These are phyloP conservation scores for Biscogniauxia marginata DNA, from an alignment of 2,329 filamentous ascomycete genomes.

Conservation along the genomic window DNA sequence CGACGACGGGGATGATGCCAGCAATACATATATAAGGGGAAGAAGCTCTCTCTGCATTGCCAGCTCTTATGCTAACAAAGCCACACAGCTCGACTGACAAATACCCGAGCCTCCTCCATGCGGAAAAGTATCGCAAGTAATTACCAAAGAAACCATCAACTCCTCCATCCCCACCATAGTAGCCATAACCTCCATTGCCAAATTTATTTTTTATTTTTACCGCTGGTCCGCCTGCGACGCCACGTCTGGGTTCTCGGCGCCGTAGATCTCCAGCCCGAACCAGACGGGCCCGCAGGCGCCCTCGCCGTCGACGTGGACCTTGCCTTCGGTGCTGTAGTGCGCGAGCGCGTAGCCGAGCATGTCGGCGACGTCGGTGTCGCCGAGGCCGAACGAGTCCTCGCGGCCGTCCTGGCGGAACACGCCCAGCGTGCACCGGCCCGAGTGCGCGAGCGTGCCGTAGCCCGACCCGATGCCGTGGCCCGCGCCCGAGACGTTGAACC, in stretches of 20 bases:
- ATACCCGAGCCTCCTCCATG: no score
- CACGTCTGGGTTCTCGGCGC: not conserved
- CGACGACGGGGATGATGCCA: no score
- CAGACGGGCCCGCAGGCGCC: not conserved
- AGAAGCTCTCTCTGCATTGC: no score
- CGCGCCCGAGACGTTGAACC: not conserved
- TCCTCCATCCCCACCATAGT: no score
- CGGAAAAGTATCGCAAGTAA: no score
- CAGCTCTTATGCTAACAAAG: no score
- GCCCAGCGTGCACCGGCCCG: not conserved
- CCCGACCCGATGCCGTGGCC: not conserved
- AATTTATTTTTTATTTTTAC: no score
- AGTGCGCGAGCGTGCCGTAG: not conserved
- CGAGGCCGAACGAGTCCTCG: not conserved
- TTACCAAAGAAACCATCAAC: no score
- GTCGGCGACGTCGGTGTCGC: not conserved
- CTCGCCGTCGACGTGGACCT: not conserved
- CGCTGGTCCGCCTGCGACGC: not conserved
- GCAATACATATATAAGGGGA: no score
- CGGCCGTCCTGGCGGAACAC: not conserved
- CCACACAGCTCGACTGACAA: no score
- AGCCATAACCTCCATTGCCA: no score
- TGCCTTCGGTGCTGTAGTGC: not conserved
- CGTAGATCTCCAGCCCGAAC: not conserved
- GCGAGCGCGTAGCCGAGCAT: not conserved